Conservation (phyloP, 108 stramenopile species). For the Conticribra weissflogii region DNA sequence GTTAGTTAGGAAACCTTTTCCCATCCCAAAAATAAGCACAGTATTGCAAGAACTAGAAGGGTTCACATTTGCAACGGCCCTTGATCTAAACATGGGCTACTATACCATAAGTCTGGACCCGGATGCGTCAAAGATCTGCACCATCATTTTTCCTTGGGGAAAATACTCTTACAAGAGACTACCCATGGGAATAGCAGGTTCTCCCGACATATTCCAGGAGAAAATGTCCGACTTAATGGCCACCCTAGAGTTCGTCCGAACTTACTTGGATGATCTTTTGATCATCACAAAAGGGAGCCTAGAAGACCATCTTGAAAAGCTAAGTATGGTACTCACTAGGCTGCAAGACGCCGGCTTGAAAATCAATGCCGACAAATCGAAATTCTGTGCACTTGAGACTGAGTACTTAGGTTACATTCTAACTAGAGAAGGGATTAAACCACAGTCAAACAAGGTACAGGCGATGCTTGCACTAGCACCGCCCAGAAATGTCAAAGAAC, state of each 20-base stretch:
- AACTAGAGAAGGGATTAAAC: slow-evolving; percentile 16
- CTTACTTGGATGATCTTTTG: slow-evolving; percentile 53
- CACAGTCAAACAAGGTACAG: slow-evolving; percentile 28
- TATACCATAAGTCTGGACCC: slow-evolving; percentile 5
- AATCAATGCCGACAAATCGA: slow-evolving; percentile 1
- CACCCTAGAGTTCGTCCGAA: slow-evolving; percentile 24
- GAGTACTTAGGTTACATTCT: slow-evolving; percentile 33
- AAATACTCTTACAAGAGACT: slow-evolving; percentile 44
- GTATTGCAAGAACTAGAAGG: slow-evolving; percentile 14
- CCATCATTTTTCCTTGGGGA: slow-evolving; percentile 52
- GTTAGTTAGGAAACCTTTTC: slow-evolving; percentile 43
- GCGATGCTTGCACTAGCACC: slow-evolving; percentile 35
- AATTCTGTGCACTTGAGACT: slow-evolving; percentile 6
- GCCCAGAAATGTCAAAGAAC: slow-evolving; percentile 10
- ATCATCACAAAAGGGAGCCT: slow-evolving; percentile 20
- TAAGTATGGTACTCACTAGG: slow-evolving; percentile 14
- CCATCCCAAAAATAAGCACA: slow-evolving; percentile 31
- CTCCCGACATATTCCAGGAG: slow-evolving; percentile 50
- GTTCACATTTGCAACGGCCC: slow-evolving; percentile 1
- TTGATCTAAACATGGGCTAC: slow-evolving; percentile 31
- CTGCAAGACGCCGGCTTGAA: neutral
- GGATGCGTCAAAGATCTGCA: slow-evolving; percentile 18
- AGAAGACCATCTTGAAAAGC: slow-evolving; percentile 39
- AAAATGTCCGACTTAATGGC: slow-evolving; percentile 39
- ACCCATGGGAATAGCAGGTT: slow-evolving; percentile 46